Percentiles rank a stretch among this genome's conserved stretches.
Conservation (phyloP, 73 alveolate genomes). For the Tetrahymena malaccensis region DNA sequence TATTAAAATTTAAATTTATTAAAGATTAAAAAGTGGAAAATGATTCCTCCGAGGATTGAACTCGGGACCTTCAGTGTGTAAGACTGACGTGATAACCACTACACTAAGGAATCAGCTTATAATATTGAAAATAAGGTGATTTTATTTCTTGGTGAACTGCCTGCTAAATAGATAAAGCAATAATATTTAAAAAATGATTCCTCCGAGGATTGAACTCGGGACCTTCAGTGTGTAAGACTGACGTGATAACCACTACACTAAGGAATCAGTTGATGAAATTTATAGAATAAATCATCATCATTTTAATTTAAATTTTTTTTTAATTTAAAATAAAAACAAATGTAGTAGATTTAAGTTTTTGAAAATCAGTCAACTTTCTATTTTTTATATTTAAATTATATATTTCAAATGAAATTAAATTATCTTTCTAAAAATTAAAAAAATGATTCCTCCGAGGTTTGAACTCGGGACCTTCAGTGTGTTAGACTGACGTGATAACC, state of each 20-base stretch:
- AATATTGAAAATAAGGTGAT: no score
- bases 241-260: slow-evolving; percentile 1
- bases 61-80: neutral
- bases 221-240: slow-evolving; percentile 1
- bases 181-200: neutral
- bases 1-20: no score
- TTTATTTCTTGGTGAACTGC: no score
- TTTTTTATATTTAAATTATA: neutral
- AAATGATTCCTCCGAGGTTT: slow-evolving; percentile 1
- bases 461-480: slow-evolving; percentile 3
- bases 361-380: neutral
- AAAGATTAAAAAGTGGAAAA: no score
- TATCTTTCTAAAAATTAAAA: neutral
- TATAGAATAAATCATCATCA: neutral
- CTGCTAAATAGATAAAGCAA: no score
- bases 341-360: neutral
- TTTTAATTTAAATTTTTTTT: neutral
- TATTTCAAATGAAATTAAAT: neutral
- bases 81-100: neutral
- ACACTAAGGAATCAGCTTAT: neutral
- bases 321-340: neutral
- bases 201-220: slow-evolving; percentile 4
- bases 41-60: neutral
- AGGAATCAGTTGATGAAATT: neutral
- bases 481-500: slow-evolving; percentile 1